Base-by-base conservation (phyloP, 495 filamentous ascomycete species). In the Penicillium flavigenum region DNA sequence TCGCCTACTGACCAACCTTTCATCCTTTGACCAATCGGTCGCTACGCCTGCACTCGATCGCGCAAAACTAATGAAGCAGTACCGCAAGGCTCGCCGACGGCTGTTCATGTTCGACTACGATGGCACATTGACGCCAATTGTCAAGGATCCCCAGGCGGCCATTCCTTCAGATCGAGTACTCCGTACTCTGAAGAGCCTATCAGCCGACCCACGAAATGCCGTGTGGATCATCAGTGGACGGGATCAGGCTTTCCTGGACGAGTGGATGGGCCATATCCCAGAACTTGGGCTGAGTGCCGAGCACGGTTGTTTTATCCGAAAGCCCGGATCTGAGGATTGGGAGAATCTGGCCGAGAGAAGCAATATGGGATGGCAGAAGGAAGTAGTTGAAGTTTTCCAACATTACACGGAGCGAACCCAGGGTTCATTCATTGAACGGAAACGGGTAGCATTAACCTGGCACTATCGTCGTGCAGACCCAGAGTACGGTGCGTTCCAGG, bases 41-140 rank as follows among this genome's bases (percentile, higher is more conserved):
- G 83, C 86, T 16, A 97, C 91, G 4, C 92, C 92, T 0, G 79
- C 87, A 1, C 83, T 97, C 17, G 91, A 97, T 71, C 83, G 83
- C 20, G 75, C 83, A 16, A 75, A 81, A 61, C 69, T 96, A 53
- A 71, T 93, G 41, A 79, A 76, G 50, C 85, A 85, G 58, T 96
- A 95, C 67, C 82, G 84, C 58, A 76, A 81, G 45, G 83, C 90
- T 17, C 78, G 76, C 50, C 87, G 86, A 72, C 85, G 93, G 31
- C 76, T 98, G 2, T 95, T 98, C 72, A 91, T 98, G 88, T 96
- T 97, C 63, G 94, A 98, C 76, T 98, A 98, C 66, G 94, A 98
- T 71, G 94, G 94, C 47, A 98, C 94, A 0, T 83, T 98, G n/a
- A 96, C 95, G 0, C 91, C 91, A 1, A 97, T 98, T 61, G 92